A percentile compares a stretch with the other conserved stretches of the same genome.
Evolutionary conservation across 2,329 filamentous ascomycete species (phyloP).

Genomic region (Orbilia javanica): DNA sequence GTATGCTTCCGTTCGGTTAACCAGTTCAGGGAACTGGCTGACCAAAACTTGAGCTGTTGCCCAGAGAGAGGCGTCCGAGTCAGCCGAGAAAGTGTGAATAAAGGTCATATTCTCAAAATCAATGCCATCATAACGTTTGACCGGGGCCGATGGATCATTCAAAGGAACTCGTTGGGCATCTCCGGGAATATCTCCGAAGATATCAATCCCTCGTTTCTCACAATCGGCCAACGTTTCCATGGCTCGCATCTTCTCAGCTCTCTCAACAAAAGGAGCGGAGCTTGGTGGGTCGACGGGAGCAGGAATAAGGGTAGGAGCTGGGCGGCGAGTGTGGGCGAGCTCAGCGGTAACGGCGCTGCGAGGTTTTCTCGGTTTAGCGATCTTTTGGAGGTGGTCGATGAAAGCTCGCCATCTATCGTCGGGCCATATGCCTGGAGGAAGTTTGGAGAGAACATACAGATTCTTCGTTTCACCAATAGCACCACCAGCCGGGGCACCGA

Average conservation of each 20-base stretch:
- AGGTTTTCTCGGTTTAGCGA: neutral
- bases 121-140: constrained; percentile 7
- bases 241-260: neutral
- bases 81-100: constrained; percentile 24
- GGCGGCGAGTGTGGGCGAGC: neutral
- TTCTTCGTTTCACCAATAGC: neutral
- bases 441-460: neutral
- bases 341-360: neutral
- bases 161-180: constrained; percentile 12
- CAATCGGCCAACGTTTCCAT: constrained; percentile 12
- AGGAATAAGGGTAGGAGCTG: neutral
- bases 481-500: neutral
- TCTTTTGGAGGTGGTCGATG: neutral
- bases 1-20: constrained; percentile 33
- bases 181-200: constrained; percentile 12
- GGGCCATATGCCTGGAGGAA: neutral
- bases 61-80: constrained; percentile 39
- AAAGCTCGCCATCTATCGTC: neutral
- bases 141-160: neutral
- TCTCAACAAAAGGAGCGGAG: neutral
- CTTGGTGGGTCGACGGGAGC: neutral
- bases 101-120: constrained; percentile 5
- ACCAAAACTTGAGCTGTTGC: constrained; percentile 31
- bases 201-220: constrained; percentile 7
- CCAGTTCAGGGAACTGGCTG: constrained; percentile 34